Evolutionary conservation across 352 stramenopile genomes (phyloP), one percentile per base, ranked within the genome.

Genomic region (Globisporangium nodosum): DNA sequence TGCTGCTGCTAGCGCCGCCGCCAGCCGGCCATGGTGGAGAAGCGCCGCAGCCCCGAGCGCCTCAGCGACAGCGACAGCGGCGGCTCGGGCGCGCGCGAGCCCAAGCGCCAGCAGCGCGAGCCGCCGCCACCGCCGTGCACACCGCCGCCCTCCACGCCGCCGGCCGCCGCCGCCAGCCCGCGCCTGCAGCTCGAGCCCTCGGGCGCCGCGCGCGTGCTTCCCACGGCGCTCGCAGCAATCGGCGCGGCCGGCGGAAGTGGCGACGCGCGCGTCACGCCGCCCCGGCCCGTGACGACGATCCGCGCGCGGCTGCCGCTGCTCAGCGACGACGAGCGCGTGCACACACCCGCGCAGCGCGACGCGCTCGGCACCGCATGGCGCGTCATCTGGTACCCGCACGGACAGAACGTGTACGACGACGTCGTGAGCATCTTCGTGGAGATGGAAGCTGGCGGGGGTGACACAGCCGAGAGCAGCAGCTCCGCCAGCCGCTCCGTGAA

Each of bases 361-460:
- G 65, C 68, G 5, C 49, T 57, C 6, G 77, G 70, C 31, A 64
- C 64, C 20, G 52, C 61, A 33, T 92, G 83, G 83, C 76, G 81
- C 35, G 65, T 92, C 13, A 60, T 83, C 58, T 92, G 80, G 80
- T 81, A 81, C 21, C 76, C 77, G 13, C 66, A 75, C 53, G 82
- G 83, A 9, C 65, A 68, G 37, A 61, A 61, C 24, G 60, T 76
- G 13, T 63, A 83, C 46, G 55, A 65, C 55, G 55, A 78, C 15
- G 78, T 68, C 53, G 78, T 85, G 15, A 77, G 80, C 33, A 66
- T 90, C 30, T 81, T 79, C 48, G 78, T 90, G 3, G 72, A 89
- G 61, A 74, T 88, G 62, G 64, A 37, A 6, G 33, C 85, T 7
- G 21, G 64, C 21, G 56, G 31, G 15, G 57, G 56, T 3, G 58